Conservation (phyloP, 73 alveolate genomes). For the Tetrahymena elliotti region DNA sequence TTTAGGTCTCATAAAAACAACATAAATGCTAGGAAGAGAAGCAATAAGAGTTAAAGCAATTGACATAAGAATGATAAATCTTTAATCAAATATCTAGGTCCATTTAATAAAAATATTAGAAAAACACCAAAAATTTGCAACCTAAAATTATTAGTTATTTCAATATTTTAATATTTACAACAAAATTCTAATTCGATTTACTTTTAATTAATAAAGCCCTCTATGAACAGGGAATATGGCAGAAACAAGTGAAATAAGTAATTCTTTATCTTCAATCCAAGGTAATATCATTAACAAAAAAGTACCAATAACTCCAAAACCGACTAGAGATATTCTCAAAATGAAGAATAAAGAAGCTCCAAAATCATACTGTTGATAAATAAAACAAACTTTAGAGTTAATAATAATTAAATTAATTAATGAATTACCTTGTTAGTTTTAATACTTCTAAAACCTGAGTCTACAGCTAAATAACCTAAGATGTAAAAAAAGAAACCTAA, state of each 20-base stretch:
- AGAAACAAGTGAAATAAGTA: constrained; percentile 1
- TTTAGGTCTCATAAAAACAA: not conserved
- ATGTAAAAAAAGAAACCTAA: constrained; percentile 77
- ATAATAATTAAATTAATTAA: not conserved
- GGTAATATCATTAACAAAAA: constrained; percentile 20
- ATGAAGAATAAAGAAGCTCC: not conserved
- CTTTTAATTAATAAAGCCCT: constrained; percentile 57
- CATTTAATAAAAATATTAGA: constrained; percentile 30
- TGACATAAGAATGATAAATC: not conserved
- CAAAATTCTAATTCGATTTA: no score
- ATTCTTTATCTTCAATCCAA: constrained; percentile 11
- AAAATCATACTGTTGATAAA: not conserved
- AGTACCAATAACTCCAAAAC: constrained; percentile 17
- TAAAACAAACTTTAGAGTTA: not conserved
- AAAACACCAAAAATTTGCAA: constrained; percentile 62
- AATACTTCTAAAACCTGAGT: not conserved
- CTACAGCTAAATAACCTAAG: constrained; percentile 26
- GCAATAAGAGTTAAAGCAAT: not conserved
- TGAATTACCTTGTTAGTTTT: not conserved
- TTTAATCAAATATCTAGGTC: not conserved
- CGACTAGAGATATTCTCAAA: constrained; percentile 4
- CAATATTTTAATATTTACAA: not conserved
- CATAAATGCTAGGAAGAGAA: not conserved
- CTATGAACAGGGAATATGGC: constrained; percentile 67
- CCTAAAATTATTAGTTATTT: not conserved